Conservation (phyloP, 2,329 filamentous ascomycete genomes). For the Orbilia javanica region DNA sequence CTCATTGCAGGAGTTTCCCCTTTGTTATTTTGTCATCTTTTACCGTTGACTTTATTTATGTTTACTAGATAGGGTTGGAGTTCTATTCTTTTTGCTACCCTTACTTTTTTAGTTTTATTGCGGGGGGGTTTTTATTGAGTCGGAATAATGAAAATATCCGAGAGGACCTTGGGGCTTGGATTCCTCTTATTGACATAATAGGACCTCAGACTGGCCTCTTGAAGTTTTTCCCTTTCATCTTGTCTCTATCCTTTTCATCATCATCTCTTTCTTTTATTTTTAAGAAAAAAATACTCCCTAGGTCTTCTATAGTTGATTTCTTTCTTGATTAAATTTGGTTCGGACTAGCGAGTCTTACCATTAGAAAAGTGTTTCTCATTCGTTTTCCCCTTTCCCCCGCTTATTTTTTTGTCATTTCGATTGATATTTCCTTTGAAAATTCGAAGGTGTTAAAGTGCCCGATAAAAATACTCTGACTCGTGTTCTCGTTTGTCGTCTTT, state of each 20-base stretch:
- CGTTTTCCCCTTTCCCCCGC: too few relatives aligned
- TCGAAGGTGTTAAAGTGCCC: constrained; percentile 4
- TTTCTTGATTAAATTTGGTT: not conserved
- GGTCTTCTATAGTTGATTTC: not conserved
- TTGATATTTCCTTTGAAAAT: not conserved
- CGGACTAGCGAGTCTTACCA: not conserved
- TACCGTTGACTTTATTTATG: constrained; percentile 13
- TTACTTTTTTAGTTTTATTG: not conserved
- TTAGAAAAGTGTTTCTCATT: too few relatives aligned
- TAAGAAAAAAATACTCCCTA: not conserved
- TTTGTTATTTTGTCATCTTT: not conserved
- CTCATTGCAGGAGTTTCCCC: constrained; percentile 48
- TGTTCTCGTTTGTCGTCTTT: not conserved
- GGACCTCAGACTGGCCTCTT: not conserved
- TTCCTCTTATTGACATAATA: not conserved
- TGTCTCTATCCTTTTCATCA: not conserved
- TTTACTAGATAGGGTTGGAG: constrained; percentile 52
- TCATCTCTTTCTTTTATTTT: not conserved
- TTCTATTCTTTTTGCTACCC: constrained; percentile 28
- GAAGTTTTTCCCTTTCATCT: too few relatives aligned
- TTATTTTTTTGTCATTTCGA: too few relatives aligned
- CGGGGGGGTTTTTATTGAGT: not conserved
- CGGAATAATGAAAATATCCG: constrained; percentile 29
- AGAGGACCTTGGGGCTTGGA: constrained; percentile 2
- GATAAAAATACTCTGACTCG: constrained; percentile 3